Base-by-base conservation (phyloP, 495 filamentous ascomycete genomes). In the Penicillium waksmanii region DNA sequence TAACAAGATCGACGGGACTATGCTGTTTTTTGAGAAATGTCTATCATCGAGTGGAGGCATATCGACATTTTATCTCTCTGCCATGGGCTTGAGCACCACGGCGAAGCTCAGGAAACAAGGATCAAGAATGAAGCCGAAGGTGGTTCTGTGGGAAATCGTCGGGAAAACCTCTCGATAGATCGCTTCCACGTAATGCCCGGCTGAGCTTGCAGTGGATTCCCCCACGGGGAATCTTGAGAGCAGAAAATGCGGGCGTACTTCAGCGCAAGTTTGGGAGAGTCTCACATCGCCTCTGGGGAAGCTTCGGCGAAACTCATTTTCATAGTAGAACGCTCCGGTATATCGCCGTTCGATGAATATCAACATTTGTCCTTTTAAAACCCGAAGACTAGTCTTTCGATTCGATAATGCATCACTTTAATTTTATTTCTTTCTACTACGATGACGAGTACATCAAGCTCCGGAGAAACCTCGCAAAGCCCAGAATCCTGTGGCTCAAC, bases 401-500 rank as follows among this genome's bases (percentile, higher is more conserved):
- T 46, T 5, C 19, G 18, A 18, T 2, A 18, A 42, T 56, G 23
- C 12, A 15, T 40, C 23, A 9, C 31, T 18, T n/a, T 15, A 18
- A n/a, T 17, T 27, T n/a, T 9, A 18, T 27, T 36, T 25, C 25
- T 17, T 42, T 15, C 25, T 25, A n/a, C 19, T 1, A 49, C 4
- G 18, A 56, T 56, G 54, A 49, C 54, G 31, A 49, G 17, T 56
- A 8, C 54, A 49, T 56, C 54, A 49, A 56, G 54, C 33, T 48
- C 31, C 54, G 54, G 43, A 49, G 54, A 49, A 49, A 48, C 43
- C 43, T 56, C 54, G 54, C 27, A 48, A 19, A 38, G 44, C 42
- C 21, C 54, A 48, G 17, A 17, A 12, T 56, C 54, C 18, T 33
- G 31, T 49, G 43, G 43, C 27, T 56, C 43, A 19, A 56, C 54